phyloP scores from a whole-genome alignment of 2,329 filamentous ascomycete genomes.

The Metarhizium robertsii region DNA sequence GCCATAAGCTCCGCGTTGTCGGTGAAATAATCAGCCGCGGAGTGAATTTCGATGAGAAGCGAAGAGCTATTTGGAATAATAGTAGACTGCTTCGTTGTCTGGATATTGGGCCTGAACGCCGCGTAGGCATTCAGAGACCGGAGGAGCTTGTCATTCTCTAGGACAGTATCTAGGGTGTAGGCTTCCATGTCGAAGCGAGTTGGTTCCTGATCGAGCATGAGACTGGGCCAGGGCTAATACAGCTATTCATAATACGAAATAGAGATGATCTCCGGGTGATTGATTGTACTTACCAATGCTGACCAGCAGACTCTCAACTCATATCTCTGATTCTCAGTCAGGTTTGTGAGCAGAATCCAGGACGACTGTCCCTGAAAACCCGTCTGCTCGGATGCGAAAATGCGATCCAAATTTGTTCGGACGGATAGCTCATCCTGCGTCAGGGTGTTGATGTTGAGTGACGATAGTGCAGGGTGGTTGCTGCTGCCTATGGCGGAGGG shows the following conservation, averaged over 20 bases:
- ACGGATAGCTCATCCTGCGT: slow-evolving; percentile 47
- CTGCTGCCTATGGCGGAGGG: slow-evolving; percentile 40
- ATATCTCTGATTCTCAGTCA: slow-evolving; percentile 69
- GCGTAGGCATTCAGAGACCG: slow-evolving; percentile 57
- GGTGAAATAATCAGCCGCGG: slow-evolving; percentile 80
- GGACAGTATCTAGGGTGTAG: slow-evolving; percentile 51
- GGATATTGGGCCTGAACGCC: slow-evolving; percentile 32
- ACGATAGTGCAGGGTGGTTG: slow-evolving; percentile 29
- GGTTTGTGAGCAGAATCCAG: slow-evolving; percentile 68
- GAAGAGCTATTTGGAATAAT: slow-evolving; percentile 25
- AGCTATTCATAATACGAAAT: too few relatives aligned
- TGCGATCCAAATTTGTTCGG: slow-evolving; percentile 54
- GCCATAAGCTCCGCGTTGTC: slow-evolving; percentile 66
- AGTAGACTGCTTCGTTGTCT: not conserved
- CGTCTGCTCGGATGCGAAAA: slow-evolving; percentile 38
- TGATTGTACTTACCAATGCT: slow-evolving; percentile 31
- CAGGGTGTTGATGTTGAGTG: slow-evolving; percentile 56
- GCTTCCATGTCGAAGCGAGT: slow-evolving; percentile 66
- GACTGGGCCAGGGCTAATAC: not conserved
- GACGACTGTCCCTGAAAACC: slow-evolving; percentile 50
- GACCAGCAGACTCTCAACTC: slow-evolving; percentile 91
- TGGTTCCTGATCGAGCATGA: slow-evolving; percentile 59
- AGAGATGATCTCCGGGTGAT: not conserved
- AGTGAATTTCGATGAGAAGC: slow-evolving; percentile 63
- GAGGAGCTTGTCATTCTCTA: slow-evolving; percentile 52